Conservation (phyloP, 2,329 filamentous ascomycete genomes). For the Fusarium beomiforme region DNA sequence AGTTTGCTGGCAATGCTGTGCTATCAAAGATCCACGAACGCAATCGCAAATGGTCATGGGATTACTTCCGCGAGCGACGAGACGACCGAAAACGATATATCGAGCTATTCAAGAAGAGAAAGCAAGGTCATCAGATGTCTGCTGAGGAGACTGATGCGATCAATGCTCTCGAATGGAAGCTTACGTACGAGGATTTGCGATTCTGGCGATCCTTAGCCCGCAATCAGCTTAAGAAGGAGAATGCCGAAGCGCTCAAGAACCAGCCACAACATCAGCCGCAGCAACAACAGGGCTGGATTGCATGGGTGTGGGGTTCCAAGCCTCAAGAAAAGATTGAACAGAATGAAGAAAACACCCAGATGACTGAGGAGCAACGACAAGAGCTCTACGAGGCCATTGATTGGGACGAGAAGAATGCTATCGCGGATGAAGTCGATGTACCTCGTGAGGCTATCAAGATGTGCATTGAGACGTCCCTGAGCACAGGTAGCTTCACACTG, state of each 20-base stretch:
- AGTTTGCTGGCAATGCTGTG: slow-evolving; percentile 89
- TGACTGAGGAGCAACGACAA: slow-evolving; percentile 95
- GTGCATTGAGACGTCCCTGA: slow-evolving; percentile 91
- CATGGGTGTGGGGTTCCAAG: slow-evolving; percentile 91
- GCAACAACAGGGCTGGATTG: slow-evolving; percentile 85
- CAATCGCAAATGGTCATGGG: slow-evolving; percentile 95
- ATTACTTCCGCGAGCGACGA: slow-evolving; percentile 89
- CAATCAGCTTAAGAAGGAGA: slow-evolving; percentile 95
- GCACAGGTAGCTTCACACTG: slow-evolving; percentile 94
- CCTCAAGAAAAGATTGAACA: slow-evolving; percentile 68
- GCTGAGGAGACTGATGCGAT: slow-evolving; percentile 78
- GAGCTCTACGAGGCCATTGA: slow-evolving; percentile 98
- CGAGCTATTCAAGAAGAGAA: slow-evolving; percentile 94
- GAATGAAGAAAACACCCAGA: slow-evolving; percentile 78
- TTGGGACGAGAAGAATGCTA: slow-evolving; percentile 94
- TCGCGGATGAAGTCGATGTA: slow-evolving; percentile 87
- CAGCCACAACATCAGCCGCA: slow-evolving; percentile 64
- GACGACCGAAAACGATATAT: slow-evolving; percentile 93
- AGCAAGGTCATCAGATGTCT: slow-evolving; percentile 76
- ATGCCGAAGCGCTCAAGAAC: slow-evolving; percentile 84
- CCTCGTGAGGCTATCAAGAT: slow-evolving; percentile 93
- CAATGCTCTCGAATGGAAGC: slow-evolving; percentile 82
- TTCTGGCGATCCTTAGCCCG: slow-evolving; percentile 97
- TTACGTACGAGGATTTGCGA: slow-evolving; percentile 92
- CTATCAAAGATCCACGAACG: slow-evolving; percentile 94